phyloP scores from a whole-genome alignment of 176 grass and related monocot genomes.

The Alopecurus myosuroides region DNA sequence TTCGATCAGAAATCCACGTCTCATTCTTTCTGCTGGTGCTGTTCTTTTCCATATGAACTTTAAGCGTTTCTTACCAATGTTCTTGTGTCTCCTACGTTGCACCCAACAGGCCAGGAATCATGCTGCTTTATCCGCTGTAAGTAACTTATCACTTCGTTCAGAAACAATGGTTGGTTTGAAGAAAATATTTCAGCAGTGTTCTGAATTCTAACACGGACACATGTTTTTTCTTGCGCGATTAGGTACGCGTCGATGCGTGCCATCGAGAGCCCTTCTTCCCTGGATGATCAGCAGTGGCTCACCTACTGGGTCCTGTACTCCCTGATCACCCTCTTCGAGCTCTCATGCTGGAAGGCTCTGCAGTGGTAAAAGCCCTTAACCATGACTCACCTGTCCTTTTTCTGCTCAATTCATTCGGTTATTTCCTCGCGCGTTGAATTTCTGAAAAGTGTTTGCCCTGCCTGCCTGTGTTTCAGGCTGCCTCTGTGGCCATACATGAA shows the following conservation, averaged over 20 bases:
- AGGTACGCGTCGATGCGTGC: conserved; percentile 91
- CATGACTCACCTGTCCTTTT: background rate
- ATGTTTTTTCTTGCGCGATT: background rate
- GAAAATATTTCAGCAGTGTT: background rate
- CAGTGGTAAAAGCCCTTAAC: conserved; percentile 50
- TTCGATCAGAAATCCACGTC: background rate
- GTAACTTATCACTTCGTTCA: conserved; percentile 13
- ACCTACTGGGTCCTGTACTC: conserved; percentile 97
- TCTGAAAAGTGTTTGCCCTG: background rate
- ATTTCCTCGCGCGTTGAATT: background rate
- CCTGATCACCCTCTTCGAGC: conserved; percentile 88
- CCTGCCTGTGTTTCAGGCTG: conserved; percentile 39
- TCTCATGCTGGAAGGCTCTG: conserved; percentile 80
- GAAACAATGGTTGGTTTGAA: background rate
- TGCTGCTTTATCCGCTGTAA: conserved; percentile 96
- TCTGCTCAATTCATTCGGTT: background rate
- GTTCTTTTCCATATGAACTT: background rate
- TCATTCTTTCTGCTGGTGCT: background rate
- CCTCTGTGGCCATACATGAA: conserved; percentile 92
- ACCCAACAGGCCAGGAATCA: conserved; percentile 61
- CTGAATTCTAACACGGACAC: background rate
- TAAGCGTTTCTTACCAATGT: background rate
- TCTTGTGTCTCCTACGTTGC: background rate
- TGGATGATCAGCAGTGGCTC: conserved; percentile 99
- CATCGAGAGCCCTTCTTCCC: conserved; percentile 81